Evolutionary conservation across 176 grass and related monocot species (phyloP).

Genomic region (Chloris gayana): DNA sequence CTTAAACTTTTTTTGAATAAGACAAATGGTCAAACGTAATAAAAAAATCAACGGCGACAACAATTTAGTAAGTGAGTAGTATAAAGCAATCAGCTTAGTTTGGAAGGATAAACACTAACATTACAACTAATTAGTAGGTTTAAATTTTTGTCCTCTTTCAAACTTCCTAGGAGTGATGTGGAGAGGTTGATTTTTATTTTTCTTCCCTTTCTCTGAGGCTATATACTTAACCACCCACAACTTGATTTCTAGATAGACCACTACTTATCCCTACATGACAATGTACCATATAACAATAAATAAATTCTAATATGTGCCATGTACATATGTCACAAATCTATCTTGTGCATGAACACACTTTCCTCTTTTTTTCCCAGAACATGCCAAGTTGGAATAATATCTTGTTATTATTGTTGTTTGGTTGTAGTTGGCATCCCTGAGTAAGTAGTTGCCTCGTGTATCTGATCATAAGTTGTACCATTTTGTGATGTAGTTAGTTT

Average conservation of each 20-base stretch:
- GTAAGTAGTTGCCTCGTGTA: too few relatives aligned
- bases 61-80: too few relatives aligned
- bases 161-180: constrained; percentile 22
- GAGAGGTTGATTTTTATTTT: background rate
- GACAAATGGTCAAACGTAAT: too few relatives aligned
- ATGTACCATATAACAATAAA: background rate
- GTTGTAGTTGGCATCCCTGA: too few relatives aligned
- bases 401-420: too few relatives aligned
- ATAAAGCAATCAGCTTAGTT: background rate
- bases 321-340: too few relatives aligned
- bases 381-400: too few relatives aligned
- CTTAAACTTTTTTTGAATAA: too few relatives aligned
- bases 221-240: background rate
- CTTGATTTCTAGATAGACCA: background rate
- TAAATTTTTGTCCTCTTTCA: background rate
- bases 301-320: background rate
- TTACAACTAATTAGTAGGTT: constrained; percentile 17
- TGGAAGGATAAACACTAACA: constrained; percentile 1
- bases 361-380: background rate
- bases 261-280: constrained; percentile 28
- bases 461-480: too few relatives aligned
- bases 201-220: constrained; percentile 27
- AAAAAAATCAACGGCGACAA: too few relatives aligned
- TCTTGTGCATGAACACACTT: background rate
- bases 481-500: too few relatives aligned